Conservation (phyloP, 2,329 filamentous ascomycete species). For the Macrophomina phaseolina region DNA sequence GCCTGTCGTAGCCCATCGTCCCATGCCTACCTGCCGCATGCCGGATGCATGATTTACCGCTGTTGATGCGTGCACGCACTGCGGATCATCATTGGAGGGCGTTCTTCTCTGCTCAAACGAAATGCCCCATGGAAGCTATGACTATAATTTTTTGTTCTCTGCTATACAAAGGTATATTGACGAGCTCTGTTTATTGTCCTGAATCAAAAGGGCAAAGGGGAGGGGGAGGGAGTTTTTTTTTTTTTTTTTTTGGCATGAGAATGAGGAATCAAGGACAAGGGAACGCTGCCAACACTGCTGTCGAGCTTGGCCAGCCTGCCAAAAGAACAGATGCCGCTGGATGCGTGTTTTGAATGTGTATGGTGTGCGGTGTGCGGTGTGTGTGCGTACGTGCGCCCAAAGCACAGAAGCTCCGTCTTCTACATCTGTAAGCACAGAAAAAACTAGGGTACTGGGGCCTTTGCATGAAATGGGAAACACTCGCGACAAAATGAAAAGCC, state of each 20-base stretch:
- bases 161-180: slow-evolving; percentile 20
- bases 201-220: neutral
- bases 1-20: neutral
- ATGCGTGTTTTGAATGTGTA: neutral
- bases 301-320: neutral
- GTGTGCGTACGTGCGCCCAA: neutral
- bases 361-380: no score
- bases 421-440: slow-evolving; percentile 20
- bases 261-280: slow-evolving; percentile 8
- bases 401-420: slow-evolving; percentile 16
- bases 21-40: neutral
- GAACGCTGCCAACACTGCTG: neutral
- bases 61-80: slow-evolving; percentile 9
- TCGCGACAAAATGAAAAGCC: slow-evolving; percentile 19
- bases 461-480: slow-evolving; percentile 4
- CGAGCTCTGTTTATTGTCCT: neutral
- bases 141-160: slow-evolving; percentile 15
- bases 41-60: slow-evolving; percentile 19
- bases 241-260: neutral
- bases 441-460: slow-evolving; percentile 14
- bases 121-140: slow-evolving; percentile 11
- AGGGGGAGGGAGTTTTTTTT: neutral
- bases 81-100: slow-evolving; percentile 17
- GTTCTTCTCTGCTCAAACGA: neutral
- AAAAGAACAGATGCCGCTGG: neutral